A percentile compares a stretch with the other conserved stretches of the same genome.
These are phyloP conservation scores for Rhizopogon vulgaris DNA, from an alignment of 768 basidiomycete species.

Conservation along the genomic window DNA sequence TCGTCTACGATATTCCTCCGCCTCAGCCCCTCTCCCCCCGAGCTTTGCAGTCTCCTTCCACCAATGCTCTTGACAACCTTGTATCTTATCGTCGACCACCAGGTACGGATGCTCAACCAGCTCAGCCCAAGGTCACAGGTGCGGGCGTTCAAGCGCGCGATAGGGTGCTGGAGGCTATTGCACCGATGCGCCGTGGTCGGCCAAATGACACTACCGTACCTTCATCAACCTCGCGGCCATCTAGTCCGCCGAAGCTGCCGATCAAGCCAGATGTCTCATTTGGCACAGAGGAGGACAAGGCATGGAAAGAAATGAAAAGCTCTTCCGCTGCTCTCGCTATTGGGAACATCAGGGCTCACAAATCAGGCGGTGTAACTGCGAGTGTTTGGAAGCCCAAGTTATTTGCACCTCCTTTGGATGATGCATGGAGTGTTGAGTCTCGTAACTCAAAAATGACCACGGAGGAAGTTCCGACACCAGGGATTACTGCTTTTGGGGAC, in stretches of 20 bases:
- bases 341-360: slow-evolving; percentile 13
- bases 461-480: slow-evolving; percentile 16
- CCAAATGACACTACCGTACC: slow-evolving; percentile 33
- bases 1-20: slow-evolving; percentile 56
- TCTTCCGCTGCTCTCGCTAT: slow-evolving; percentile 1
- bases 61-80: slow-evolving; percentile 30
- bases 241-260: slow-evolving; percentile 14
- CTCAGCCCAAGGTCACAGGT: slow-evolving; percentile 24
- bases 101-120: slow-evolving; percentile 13
- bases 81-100: slow-evolving; percentile 30
- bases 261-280: slow-evolving; percentile 18
- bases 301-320: slow-evolving; percentile 39
- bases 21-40: slow-evolving; percentile 42
- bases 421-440: slow-evolving; percentile 36
- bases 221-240: slow-evolving; percentile 24
- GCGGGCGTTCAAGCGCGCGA: slow-evolving; percentile 67
- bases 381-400: slow-evolving; percentile 25
- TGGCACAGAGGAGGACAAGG: slow-evolving; percentile 36
- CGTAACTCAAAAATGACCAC: slow-evolving; percentile 17
- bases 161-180: slow-evolving; percentile 73
- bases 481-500: slow-evolving; percentile 55
- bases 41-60: slow-evolving; percentile 23
- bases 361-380: slow-evolving; percentile 19
- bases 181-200: slow-evolving; percentile 71
- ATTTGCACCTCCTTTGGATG: slow-evolving; percentile 18